phyloP scores from a whole-genome alignment of 352 stramenopile species.

The Albugo laibachii region DNA sequence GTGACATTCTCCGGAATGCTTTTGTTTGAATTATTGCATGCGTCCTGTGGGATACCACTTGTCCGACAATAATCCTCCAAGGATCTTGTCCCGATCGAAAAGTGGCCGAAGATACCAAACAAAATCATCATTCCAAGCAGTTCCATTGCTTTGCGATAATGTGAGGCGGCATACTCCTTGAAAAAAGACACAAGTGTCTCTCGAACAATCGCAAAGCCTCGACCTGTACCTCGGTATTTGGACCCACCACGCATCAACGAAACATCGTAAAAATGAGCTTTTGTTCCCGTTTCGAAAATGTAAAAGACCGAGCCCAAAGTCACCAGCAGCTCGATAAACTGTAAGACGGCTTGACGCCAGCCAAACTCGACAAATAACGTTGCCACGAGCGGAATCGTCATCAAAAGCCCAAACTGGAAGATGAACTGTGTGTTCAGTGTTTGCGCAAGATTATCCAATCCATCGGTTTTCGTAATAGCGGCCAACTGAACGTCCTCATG shows the following conservation, averaged over 20 bases:
- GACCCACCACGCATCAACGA: constrained; percentile 72
- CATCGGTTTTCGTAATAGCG: constrained; percentile 54
- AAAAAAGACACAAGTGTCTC: constrained; percentile 75
- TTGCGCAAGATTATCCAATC: constrained; percentile 47
- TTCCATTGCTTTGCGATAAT: constrained; percentile 67
- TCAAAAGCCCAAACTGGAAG: constrained; percentile 79
- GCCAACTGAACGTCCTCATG: constrained; percentile 46
- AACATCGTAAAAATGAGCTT: constrained; percentile 72
- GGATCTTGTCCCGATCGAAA: constrained; percentile 38
- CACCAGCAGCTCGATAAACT: constrained; percentile 66
- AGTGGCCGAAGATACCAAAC: constrained; percentile 62
- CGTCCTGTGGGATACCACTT: no score
- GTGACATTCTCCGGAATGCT: constrained; percentile 51
- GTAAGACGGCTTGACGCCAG: constrained; percentile 57
- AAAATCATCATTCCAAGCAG: constrained; percentile 65
- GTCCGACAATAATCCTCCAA: constrained; percentile 27
- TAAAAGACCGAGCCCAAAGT: constrained; percentile 74
- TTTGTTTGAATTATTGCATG: constrained; percentile 7
- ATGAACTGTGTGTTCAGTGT: constrained; percentile 77
- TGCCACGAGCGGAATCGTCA: constrained; percentile 70
- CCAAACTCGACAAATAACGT: constrained; percentile 69
- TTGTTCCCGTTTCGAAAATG: constrained; percentile 75
- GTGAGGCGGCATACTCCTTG: constrained; percentile 67
- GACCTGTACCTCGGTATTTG: constrained; percentile 69
- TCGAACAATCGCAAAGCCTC: constrained; percentile 69